A percentile compares a stretch with the other conserved stretches of the same genome.
Evolutionary conservation across 257 asterid genomes (phyloP).

Genomic region (Ophiorrhiza pumila): DNA sequence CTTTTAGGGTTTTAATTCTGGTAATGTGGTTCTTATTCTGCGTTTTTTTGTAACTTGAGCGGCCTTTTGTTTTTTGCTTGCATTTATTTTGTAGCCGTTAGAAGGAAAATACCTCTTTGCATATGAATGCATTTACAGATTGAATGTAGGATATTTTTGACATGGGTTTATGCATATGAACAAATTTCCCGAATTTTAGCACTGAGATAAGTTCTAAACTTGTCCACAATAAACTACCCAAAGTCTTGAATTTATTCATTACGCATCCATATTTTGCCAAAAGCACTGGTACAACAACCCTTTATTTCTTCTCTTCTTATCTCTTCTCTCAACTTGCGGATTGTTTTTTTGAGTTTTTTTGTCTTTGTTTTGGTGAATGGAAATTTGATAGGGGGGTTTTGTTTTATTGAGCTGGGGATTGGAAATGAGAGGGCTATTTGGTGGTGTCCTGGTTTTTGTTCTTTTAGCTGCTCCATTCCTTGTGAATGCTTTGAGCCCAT

Average conservation of each 20-base stretch:
- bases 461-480: conserved; percentile 32
- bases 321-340: conserved; percentile 2
- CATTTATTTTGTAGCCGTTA: conserved; percentile 2
- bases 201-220: not conserved
- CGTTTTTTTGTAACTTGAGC: too few species aligned
- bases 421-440: conserved; percentile 53
- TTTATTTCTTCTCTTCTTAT: not conserved
- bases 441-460: conserved; percentile 27
- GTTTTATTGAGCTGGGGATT: conserved; percentile 1
- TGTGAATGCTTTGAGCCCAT: conserved; percentile 53
- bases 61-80: not conserved
- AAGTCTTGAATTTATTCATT: conserved; percentile 7
- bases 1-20: conserved; percentile 9
- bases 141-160: conserved; percentile 2
- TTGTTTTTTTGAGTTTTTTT: not conserved
- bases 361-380: conserved; percentile 14
- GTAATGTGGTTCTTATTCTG: not conserved
- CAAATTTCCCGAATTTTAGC: not conserved
- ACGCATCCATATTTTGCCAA: not conserved
- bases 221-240: not conserved
- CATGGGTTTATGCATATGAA: not conserved
- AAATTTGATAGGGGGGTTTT: conserved; percentile 15
- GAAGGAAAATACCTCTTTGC: too few species aligned
- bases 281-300: not conserved
- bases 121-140: not conserved